phyloP scores from a whole-genome alignment of 1,139 yeast genomes.

The Suhomyces ambrosiae region DNA sequence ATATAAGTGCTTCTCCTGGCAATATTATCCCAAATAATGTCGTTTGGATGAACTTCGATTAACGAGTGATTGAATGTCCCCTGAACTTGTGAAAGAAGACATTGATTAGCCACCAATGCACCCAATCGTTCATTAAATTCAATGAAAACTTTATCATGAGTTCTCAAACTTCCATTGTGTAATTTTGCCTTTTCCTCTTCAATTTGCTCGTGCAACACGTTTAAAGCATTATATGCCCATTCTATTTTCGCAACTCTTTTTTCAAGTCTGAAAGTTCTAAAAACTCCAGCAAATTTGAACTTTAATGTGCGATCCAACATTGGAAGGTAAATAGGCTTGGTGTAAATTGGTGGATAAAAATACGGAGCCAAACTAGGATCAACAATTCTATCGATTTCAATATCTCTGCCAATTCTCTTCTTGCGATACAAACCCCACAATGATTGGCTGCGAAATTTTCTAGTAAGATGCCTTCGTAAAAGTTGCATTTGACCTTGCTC shows the following conservation, averaged over 20 bases:
- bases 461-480: conserved; percentile 18
- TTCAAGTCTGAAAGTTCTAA: conserved; percentile 29
- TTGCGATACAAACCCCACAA: too few relatives aligned
- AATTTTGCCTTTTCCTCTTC: conserved; percentile 25
- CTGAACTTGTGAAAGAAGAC: conserved; percentile 46
- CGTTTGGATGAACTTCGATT: conserved; percentile 57
- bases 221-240: conserved; percentile 34
- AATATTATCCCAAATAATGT: conserved; percentile 62
- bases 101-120: conserved; percentile 58
- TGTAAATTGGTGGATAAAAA: conserved; percentile 41
- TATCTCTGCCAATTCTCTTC: too few relatives aligned
- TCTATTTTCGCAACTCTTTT: conserved; percentile 22
- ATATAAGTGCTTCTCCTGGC: conserved; percentile 34
- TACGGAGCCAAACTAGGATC: conserved; percentile 14
- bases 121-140: conserved; percentile 51
- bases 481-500: conserved; percentile 37
- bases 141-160: conserved; percentile 50
- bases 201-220: conserved; percentile 20
- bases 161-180: conserved; percentile 22
- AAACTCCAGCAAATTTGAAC: conserved; percentile 32
- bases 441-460: not conserved
- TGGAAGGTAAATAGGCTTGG: conserved; percentile 24
- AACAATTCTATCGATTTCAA: not conserved
- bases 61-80: conserved; percentile 45
- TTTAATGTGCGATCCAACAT: conserved; percentile 29